Evolutionary conservation across 306 rosid species (phyloP).

Genomic region (Castanea mollissima): DNA sequence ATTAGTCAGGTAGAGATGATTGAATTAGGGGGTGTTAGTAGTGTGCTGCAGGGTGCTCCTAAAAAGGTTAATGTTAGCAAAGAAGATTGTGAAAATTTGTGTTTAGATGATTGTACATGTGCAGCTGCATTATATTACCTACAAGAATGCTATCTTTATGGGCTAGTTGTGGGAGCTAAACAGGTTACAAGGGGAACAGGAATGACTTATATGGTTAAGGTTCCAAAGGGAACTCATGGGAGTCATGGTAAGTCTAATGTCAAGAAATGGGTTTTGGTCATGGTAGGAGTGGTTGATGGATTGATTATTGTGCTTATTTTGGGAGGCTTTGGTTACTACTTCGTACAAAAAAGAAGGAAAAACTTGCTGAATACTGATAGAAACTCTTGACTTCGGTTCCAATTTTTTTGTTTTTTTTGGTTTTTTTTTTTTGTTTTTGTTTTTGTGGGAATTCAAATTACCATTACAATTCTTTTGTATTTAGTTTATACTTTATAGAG

Average conservation of each 20-base stretch:
- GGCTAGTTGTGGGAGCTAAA: conserved; percentile 66
- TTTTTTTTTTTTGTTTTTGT: conserved; percentile 4
- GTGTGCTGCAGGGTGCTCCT: conserved; percentile 46
- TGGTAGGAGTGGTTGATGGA: conserved; percentile 79
- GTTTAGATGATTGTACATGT: conserved; percentile 75
- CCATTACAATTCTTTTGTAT: not conserved
- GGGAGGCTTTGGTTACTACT: conserved; percentile 70
- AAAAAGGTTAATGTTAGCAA: conserved; percentile 45
- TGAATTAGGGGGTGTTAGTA: conserved; percentile 53
- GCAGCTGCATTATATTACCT: conserved; percentile 46
- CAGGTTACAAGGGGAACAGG: conserved; percentile 52
- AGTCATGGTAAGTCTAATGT: conserved; percentile 37
- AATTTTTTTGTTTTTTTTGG: conserved; percentile 28
- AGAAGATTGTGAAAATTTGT: conserved; percentile 53
- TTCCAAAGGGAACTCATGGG: conserved; percentile 49
- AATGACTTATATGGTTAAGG: conserved; percentile 66
- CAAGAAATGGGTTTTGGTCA: conserved; percentile 69
- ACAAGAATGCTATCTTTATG: conserved; percentile 52
- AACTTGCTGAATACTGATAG: conserved; percentile 25
- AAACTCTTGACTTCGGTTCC: conserved; percentile 31
- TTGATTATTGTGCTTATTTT: conserved; percentile 58
- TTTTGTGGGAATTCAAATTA: conserved; percentile 11
- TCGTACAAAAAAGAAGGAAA: conserved; percentile 42
- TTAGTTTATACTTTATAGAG: not conserved
- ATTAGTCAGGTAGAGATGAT: conserved; percentile 50